A percentile compares a stretch with the other conserved stretches of the same genome.
Conservation (phyloP, 2,329 filamentous ascomycete species). For the Curvularia sp. region DNA sequence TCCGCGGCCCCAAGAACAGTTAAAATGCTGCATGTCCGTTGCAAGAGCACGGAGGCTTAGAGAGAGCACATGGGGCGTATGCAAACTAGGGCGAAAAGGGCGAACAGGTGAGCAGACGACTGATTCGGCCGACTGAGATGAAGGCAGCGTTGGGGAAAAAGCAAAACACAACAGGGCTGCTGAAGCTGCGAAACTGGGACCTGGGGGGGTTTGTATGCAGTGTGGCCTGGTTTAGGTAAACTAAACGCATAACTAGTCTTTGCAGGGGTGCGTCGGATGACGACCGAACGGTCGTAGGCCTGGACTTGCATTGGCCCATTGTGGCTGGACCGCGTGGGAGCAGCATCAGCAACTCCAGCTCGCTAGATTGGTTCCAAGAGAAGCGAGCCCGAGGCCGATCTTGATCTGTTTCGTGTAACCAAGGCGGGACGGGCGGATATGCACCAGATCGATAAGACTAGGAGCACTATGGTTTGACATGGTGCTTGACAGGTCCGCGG, state of each 20-base stretch:
- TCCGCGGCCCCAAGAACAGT: neutral
- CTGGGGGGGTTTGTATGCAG: neutral
- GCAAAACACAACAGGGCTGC: neutral
- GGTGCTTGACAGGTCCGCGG: neutral
- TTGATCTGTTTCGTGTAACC: slow-evolving; percentile 8
- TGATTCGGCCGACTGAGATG: neutral
- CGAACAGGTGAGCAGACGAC: neutral
- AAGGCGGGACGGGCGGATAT: neutral
- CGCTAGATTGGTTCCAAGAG: neutral
- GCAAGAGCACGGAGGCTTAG: slow-evolving; percentile 2
- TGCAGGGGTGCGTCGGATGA: neutral
- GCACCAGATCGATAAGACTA: neutral
- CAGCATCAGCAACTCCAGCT: neutral
- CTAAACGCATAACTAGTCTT: neutral
- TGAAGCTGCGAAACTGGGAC: neutral
- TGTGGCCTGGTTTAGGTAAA: neutral
- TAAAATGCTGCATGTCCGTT: neutral
- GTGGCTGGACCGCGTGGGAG: neutral
- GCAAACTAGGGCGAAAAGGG: slow-evolving; percentile 18
- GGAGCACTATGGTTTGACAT: neutral
- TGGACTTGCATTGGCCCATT: neutral
- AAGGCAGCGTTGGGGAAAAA: neutral
- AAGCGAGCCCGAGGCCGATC: neutral
- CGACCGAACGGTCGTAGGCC: neutral
- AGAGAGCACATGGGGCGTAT: slow-evolving; percentile 17